Evolutionary conservation across 2,329 filamentous ascomycete genomes (phyloP).

Genomic region (Aspergillus bombycis): DNA sequence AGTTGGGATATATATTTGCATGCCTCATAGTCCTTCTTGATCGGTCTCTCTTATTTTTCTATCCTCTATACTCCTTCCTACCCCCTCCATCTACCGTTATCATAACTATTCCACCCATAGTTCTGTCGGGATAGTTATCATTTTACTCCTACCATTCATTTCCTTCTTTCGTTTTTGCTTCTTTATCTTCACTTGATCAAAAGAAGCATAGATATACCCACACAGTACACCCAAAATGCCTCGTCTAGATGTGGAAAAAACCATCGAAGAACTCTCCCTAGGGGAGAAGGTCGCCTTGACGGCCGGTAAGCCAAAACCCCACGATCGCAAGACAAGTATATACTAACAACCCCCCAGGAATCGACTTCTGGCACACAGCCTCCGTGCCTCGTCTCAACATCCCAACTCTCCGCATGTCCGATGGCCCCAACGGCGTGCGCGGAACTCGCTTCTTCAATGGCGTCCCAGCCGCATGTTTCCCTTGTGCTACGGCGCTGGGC

Average conservation of each 20-base stretch:
- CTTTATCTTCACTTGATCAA: not conserved
- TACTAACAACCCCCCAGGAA: constrained; percentile 24
- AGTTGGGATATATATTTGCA: not conserved
- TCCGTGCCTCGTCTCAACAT: constrained; percentile 65
- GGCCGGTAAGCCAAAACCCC: constrained; percentile 32
- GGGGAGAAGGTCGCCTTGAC: constrained; percentile 60
- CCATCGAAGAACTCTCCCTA: constrained; percentile 56
- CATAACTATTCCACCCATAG: not conserved
- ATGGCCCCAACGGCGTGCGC: constrained; percentile 71
- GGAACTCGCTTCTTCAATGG: constrained; percentile 71
- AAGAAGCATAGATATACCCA: constrained; percentile 11
- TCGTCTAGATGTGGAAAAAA: constrained; percentile 48
- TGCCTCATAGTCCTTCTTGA: not conserved
- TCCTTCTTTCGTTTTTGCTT: not conserved
- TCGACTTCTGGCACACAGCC: constrained; percentile 71
- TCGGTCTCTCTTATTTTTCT: not conserved
- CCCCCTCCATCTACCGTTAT: not conserved
- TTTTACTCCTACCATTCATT: not conserved
- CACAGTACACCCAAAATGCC: constrained; percentile 29
- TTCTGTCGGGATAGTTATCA: not conserved
- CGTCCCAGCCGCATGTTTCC: constrained; percentile 73
- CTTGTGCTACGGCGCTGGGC: constrained; percentile 76
- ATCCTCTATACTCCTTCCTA: not conserved
- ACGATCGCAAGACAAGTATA: not conserved
- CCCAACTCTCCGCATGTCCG: constrained; percentile 67